Percentiles rank a stretch among this genome's conserved stretches.
phyloP scores from a whole-genome alignment of 2,329 filamentous ascomycete species.

The Arthrobotrys pseudoclavata region DNA sequence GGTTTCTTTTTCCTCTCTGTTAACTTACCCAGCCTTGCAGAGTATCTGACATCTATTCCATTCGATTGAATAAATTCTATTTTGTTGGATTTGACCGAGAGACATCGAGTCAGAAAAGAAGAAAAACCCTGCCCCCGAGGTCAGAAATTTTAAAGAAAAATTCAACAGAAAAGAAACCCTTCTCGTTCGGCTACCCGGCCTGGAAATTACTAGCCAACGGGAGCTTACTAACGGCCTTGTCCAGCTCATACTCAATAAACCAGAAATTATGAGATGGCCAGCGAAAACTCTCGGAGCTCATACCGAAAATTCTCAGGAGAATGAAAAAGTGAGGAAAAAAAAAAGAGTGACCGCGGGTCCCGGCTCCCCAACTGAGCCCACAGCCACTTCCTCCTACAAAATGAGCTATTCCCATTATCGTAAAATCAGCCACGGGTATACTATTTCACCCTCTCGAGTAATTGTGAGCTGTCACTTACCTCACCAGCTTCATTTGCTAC shows the following conservation, averaged over 20 bases:
- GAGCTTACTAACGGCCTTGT: not conserved
- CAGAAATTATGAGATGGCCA: not conserved
- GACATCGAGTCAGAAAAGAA: conserved; percentile 31
- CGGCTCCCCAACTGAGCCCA: not conserved
- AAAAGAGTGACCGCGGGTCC: not conserved
- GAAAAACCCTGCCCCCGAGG: not conserved
- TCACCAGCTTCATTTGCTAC: not conserved
- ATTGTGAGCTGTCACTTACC: conserved; percentile 50
- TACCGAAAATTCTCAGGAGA: not conserved
- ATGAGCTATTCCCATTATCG: conserved; percentile 16
- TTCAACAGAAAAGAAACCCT: conserved; percentile 33
- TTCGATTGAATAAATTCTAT: not conserved
- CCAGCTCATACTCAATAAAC: not conserved
- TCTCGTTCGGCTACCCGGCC: conserved; percentile 1
- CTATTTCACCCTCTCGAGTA: not conserved
- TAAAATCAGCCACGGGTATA: conserved; percentile 9
- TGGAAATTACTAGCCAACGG: conserved; percentile 15
- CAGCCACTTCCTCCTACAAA: not conserved
- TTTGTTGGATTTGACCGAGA: conserved; percentile 9
- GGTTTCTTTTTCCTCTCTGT: not conserved
- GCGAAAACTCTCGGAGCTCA: conserved; percentile 13
- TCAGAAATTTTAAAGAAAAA: not conserved
- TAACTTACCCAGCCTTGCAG: conserved; percentile 15
- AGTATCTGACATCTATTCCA: not conserved
- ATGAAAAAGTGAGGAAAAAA: not conserved